These are phyloP conservation scores for Hortiboletus campestris DNA, from an alignment of 768 basidiomycete species.

Conservation along the genomic window DNA sequence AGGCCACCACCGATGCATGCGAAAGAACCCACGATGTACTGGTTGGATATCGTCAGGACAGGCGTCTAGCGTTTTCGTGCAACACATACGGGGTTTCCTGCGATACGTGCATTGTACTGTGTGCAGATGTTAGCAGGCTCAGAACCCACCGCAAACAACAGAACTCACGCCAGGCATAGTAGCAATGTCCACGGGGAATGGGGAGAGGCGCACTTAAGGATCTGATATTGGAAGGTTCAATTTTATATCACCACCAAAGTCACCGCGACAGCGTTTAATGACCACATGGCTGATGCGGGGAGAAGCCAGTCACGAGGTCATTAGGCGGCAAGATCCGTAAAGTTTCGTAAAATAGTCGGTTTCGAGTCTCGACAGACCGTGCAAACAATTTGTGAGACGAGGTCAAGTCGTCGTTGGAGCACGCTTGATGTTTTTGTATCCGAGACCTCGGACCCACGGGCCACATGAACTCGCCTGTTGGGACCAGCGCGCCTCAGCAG, in stretches of 20 bases:
- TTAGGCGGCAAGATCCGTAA: constrained; percentile 2
- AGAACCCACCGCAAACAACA: neutral
- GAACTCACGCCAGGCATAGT: constrained; percentile 28
- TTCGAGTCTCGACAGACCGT: neutral
- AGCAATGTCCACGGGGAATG: neutral
- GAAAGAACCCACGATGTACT: constrained; percentile 79
- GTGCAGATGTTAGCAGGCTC: constrained; percentile 1
- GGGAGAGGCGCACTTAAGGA: neutral
- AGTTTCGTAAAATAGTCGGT: neutral
- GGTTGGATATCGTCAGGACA: constrained; percentile 9
- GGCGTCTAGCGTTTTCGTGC: neutral
- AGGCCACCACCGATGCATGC: constrained; percentile 80
- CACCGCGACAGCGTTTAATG: neutral
- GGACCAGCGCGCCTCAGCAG: neutral
- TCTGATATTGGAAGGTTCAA: neutral
- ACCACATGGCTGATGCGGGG: constrained; percentile 7
- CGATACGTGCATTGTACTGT: constrained; percentile 56
- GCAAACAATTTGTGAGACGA: neutral
- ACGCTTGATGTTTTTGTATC: no score
- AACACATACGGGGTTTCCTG: constrained; percentile 51
- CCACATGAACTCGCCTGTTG: neutral
- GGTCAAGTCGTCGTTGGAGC: neutral
- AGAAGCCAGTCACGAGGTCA: constrained; percentile 1
- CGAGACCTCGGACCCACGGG: neutral
- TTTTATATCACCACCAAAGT: constrained; percentile 10